phyloP scores from a whole-genome alignment of 2,329 filamentous ascomycete genomes.

The Colletotrichum graminicola region DNA sequence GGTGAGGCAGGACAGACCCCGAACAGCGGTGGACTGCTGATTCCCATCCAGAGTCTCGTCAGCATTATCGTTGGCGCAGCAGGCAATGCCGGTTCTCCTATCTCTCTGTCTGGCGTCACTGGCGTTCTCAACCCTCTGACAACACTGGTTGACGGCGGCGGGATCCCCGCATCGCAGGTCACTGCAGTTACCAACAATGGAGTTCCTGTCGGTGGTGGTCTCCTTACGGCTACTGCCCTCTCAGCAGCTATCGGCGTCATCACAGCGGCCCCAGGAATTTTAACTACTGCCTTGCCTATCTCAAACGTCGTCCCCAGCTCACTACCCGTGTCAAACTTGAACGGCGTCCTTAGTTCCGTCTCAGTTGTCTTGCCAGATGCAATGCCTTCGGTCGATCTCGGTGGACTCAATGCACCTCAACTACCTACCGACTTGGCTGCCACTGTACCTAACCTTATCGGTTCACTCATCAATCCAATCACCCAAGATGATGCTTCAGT shows the following conservation, averaged over 20 bases:
- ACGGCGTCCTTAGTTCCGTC: not conserved
- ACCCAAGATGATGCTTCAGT: not conserved
- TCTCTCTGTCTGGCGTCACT: not conserved
- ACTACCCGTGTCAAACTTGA: not conserved
- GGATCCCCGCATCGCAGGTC: not conserved
- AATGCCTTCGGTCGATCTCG: not conserved
- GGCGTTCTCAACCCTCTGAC: not conserved
- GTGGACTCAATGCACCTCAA: slow-evolving; percentile 25
- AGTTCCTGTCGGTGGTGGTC: not conserved
- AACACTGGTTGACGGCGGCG: not conserved
- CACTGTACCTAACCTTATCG: not conserved
- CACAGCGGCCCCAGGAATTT: not conserved
- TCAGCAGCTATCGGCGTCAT: not conserved
- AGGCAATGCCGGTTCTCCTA: not conserved
- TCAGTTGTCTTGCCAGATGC: not conserved
- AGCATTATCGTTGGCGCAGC: not conserved
- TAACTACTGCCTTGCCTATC: not conserved
- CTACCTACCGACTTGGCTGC: slow-evolving; percentile 7
- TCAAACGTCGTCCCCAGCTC: not conserved
- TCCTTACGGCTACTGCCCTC: not conserved
- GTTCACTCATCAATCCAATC: not conserved
- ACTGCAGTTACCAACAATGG: not conserved
- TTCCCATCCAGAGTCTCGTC: slow-evolving; percentile 3
- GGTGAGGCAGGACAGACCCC: slow-evolving; percentile 1
- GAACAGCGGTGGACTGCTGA: not conserved